phyloP scores from a whole-genome alignment of 202 grass and related monocot genomes.

The Hordeum pubiflorum region DNA sequence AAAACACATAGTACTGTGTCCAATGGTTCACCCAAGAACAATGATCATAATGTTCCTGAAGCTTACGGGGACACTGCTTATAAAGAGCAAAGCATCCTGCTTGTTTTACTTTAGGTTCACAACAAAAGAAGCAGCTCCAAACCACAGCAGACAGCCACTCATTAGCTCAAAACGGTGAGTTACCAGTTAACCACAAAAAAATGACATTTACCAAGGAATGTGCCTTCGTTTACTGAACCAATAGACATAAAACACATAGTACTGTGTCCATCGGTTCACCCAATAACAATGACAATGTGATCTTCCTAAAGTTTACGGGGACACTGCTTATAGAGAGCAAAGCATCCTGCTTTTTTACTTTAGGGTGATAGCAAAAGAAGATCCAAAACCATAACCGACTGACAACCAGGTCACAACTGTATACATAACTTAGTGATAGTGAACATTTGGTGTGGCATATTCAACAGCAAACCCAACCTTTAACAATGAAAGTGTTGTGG shows the following conservation, averaged over 20 bases:
- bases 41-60: conserved; percentile 35
- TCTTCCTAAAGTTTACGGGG: conserved; percentile 27
- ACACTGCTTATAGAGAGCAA: conserved; percentile 14
- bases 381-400: neutral
- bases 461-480: neutral
- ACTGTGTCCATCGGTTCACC: conserved; percentile 33
- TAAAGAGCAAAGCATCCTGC: conserved; percentile 26
- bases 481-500: neutral
- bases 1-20: conserved; percentile 12
- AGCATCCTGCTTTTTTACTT: conserved; percentile 48
- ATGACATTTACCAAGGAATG: neutral
- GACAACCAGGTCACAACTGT: neutral
- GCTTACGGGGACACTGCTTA: conserved; percentile 30
- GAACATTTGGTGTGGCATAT: neutral
- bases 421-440: neutral
- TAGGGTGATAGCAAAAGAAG: neutral
- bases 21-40: conserved; percentile 47
- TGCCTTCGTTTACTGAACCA: conserved; percentile 35
- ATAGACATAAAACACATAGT: conserved; percentile 20
- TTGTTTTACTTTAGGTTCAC: conserved; percentile 26
- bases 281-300: conserved; percentile 27
- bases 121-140: neutral
- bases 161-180: neutral
- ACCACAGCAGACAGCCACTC: neutral
- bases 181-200: neutral